Conservation (phyloP, 2,329 filamentous ascomycete genomes). For the Colletotrichum musicola region DNA sequence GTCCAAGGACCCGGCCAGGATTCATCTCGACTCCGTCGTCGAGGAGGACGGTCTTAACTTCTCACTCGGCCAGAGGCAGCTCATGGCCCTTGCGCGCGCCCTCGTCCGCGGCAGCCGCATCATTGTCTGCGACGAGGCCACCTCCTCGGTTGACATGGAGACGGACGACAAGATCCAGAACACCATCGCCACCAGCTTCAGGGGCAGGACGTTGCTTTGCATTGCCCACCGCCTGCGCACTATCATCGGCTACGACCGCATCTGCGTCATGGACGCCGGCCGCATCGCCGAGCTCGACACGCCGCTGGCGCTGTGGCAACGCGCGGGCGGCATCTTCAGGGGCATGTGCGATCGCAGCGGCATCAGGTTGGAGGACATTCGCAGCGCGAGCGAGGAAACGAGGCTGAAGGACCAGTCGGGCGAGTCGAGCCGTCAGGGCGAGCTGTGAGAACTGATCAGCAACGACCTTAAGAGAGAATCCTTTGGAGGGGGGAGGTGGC, state of each 20-base stretch:
- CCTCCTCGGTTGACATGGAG: slow-evolving; percentile 92
- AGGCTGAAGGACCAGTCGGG: slow-evolving; percentile 31
- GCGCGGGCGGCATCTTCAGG: slow-evolving; percentile 80
- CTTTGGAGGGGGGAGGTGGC: neutral
- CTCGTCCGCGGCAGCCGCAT: slow-evolving; percentile 90
- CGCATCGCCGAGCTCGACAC: slow-evolving; percentile 87
- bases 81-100: slow-evolving; percentile 93
- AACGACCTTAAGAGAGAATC: neutral
- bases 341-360: slow-evolving; percentile 91
- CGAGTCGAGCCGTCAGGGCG: slow-evolving; percentile 37
- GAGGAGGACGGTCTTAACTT: slow-evolving; percentile 98
- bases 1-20: slow-evolving; percentile 63
- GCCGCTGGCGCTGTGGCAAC: slow-evolving; percentile 79
- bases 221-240: slow-evolving; percentile 94
- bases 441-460: neutral
- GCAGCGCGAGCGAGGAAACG: slow-evolving; percentile 54
- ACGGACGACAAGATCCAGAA: slow-evolving; percentile 95
- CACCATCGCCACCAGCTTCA: slow-evolving; percentile 88
- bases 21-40: slow-evolving; percentile 86
- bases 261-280: slow-evolving; percentile 96
- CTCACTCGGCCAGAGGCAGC: slow-evolving; percentile 92
- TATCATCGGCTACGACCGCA: slow-evolving; percentile 93
- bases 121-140: slow-evolving; percentile 97
- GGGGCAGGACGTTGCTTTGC: slow-evolving; percentile 88
- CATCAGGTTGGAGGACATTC: slow-evolving; percentile 72